phyloP scores from a whole-genome alignment of 495 filamentous ascomycete genomes.

The Hypoxylon lienhwacheense region DNA sequence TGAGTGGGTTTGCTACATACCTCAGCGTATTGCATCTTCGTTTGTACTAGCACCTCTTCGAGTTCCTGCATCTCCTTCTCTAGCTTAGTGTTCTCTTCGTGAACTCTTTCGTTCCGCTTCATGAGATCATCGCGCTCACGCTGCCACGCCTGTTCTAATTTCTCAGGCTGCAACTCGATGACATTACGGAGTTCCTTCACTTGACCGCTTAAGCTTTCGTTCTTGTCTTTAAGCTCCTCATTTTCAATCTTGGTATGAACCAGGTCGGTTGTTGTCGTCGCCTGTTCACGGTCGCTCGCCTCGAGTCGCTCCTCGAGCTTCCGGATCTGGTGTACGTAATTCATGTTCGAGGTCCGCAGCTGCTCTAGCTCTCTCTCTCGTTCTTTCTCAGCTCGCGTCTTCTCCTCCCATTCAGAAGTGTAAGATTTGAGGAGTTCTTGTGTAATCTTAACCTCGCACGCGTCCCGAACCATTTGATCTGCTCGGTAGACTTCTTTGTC shows the following conservation, averaged over 20 bases:
- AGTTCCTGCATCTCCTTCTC: slow-evolving; percentile 93
- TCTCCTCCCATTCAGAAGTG: slow-evolving; percentile 88
- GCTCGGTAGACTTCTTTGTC: slow-evolving; percentile 97
- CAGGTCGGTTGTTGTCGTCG: slow-evolving; percentile 84
- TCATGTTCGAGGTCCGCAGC: slow-evolving; percentile 64
- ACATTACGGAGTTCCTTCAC: slow-evolving; percentile 79
- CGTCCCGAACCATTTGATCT: slow-evolving; percentile 90
- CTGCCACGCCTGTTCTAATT: slow-evolving; percentile 80
- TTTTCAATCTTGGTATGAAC: slow-evolving; percentile 93
- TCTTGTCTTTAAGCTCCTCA: slow-evolving; percentile 81
- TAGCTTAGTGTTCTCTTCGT: slow-evolving; percentile 85
- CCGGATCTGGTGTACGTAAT: slow-evolving; percentile 71
- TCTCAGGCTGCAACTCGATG: slow-evolving; percentile 84
- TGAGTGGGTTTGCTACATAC: slow-evolving; percentile 54
- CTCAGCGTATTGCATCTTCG: slow-evolving; percentile 95
- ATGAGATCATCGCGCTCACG: slow-evolving; percentile 91
- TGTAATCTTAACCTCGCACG: slow-evolving; percentile 84
- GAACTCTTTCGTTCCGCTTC: slow-evolving; percentile 88
- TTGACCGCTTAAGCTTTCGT: slow-evolving; percentile 80
- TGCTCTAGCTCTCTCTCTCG: slow-evolving; percentile 80
- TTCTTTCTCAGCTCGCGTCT: slow-evolving; percentile 73
- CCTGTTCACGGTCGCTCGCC: slow-evolving; percentile 89
- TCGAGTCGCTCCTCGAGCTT: slow-evolving; percentile 84
- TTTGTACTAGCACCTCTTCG: slow-evolving; percentile 89
- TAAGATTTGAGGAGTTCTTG: slow-evolving; percentile 78